Evolutionary conservation across 495 filamentous ascomycete genomes (phyloP).

Genomic region (Lineolata rhizophorae): DNA sequence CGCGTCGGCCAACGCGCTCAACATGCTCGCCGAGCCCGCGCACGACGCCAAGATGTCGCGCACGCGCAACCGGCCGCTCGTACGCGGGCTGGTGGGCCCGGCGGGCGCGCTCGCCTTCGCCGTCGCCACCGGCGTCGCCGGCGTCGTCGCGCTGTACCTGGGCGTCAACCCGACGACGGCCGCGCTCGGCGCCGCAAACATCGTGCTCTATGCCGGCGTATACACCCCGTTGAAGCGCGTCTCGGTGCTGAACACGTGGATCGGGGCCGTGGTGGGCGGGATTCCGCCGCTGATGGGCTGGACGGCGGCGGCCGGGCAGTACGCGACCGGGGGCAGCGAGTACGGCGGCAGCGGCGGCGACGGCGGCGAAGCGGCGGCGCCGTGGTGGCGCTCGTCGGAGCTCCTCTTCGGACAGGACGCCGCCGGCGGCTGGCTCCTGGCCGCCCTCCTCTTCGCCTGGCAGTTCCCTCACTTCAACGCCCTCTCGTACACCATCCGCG

Average conservation of each 20-base stretch:
- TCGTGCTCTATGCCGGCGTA: conserved; percentile 67
- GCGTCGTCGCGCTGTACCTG: conserved; percentile 50
- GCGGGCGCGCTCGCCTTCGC: conserved; percentile 66
- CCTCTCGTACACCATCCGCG: conserved; percentile 62
- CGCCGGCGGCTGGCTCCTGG: conserved; percentile 76
- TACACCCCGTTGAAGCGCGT: conserved; percentile 88
- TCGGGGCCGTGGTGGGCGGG: conserved; percentile 75
- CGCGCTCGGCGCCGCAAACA: conserved; percentile 66
- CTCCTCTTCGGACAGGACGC: conserved; percentile 49
- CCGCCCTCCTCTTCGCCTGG: conserved; percentile 74
- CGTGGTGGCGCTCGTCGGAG: conserved; percentile 52
- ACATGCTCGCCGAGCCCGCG: conserved; percentile 86
- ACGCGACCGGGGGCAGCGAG: conserved; percentile 45
- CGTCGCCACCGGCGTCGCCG: conserved; percentile 37
- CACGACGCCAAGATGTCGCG: conserved; percentile 85
- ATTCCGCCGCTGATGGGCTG: conserved; percentile 97
- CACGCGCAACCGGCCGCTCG: conserved; percentile 73
- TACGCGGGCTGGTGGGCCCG: conserved; percentile 57
- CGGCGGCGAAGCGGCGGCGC: too few species aligned
- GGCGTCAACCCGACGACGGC: conserved; percentile 90
- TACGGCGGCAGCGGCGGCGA: conserved; percentile 1
- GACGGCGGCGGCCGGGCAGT: conserved; percentile 80
- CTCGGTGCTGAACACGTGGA: conserved; percentile 81
- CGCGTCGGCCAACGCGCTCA: conserved; percentile 77
- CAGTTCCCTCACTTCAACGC: conserved; percentile 98